Evolutionary conservation across 2,329 filamentous ascomycete genomes (phyloP).

Genomic region (Cladosporium velox): DNA sequence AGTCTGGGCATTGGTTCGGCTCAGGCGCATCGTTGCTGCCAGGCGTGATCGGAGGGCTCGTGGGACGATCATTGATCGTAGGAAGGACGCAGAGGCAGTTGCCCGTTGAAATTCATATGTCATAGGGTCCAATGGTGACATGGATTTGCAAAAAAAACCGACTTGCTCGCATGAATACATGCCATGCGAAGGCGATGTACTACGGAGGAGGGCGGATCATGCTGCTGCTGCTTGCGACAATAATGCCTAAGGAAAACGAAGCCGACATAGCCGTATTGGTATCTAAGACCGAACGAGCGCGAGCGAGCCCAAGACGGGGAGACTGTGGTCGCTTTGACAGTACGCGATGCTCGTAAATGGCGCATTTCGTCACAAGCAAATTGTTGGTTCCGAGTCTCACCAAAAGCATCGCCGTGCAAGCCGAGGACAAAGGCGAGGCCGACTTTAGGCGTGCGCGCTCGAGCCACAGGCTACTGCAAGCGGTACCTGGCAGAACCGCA

Average conservation of each 20-base stretch:
- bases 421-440: constrained; percentile 18
- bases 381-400: constrained; percentile 13
- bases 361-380: constrained; percentile 19
- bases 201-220: constrained; percentile 1
- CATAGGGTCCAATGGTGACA: constrained; percentile 8
- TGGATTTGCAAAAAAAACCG: neutral
- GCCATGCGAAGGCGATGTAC: neutral
- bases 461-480: constrained; percentile 8
- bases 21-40: constrained; percentile 2
- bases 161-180: neutral
- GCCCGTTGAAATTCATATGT: constrained; percentile 3
- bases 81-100: neutral
- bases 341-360: constrained; percentile 16
- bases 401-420: neutral
- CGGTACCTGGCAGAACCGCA: constrained; percentile 12
- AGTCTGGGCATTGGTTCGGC: neutral
- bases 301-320: constrained; percentile 6
- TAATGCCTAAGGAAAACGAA: neutral
- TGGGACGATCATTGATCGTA: neutral
- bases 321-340: constrained; percentile 11
- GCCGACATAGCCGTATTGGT: constrained; percentile 3
- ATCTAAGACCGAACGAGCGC: neutral
- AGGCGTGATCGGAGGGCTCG: constrained; percentile 2
- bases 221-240: neutral
- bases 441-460: constrained; percentile 5